These are phyloP conservation scores for Kernera saxatilis DNA, from an alignment of 345 rosid genomes.

Conservation along the genomic window DNA sequence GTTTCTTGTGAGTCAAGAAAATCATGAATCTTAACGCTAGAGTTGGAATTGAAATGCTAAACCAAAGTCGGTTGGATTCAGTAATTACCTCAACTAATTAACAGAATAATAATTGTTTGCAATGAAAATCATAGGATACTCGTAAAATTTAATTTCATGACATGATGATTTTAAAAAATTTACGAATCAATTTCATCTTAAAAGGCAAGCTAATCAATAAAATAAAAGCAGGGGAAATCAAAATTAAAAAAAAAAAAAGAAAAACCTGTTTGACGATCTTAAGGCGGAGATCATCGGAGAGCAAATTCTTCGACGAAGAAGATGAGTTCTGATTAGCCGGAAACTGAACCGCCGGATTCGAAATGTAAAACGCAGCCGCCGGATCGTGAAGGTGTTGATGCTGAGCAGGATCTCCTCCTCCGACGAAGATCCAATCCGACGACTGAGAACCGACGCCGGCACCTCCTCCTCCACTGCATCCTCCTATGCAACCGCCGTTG, in stretches of 20 bases:
- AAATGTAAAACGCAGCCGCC: slow-evolving; percentile 37
- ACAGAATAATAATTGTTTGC: too few species aligned
- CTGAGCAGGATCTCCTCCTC: slow-evolving; percentile 55
- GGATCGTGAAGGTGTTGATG: slow-evolving; percentile 28
- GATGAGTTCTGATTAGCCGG: slow-evolving; percentile 34
- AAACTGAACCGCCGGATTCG: slow-evolving; percentile 41
- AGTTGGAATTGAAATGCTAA: neutral
- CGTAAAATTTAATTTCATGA: neutral
- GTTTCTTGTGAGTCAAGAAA: slow-evolving; percentile 19
- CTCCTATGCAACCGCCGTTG: slow-evolving; percentile 30
- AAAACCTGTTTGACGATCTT: slow-evolving; percentile 89
- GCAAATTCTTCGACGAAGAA: slow-evolving; percentile 45
- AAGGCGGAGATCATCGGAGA: slow-evolving; percentile 68
- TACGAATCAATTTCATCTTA: neutral
- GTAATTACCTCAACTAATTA: too few species aligned
- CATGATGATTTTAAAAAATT: neutral
- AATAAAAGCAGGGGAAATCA: neutral
- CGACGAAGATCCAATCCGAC: slow-evolving; percentile 80
- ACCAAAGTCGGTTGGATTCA: neutral
- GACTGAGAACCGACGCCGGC: slow-evolving; percentile 29
- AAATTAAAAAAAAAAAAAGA: too few species aligned
- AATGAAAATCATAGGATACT: too few species aligned
- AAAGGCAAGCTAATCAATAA: neutral
- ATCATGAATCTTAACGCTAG: neutral
- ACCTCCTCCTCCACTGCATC: slow-evolving; percentile 11